Percentiles rank a stretch among this genome's conserved stretches.
Evolutionary conservation across 805 yeast species (phyloP).

Genomic region (Metschnikowia matae): DNA sequence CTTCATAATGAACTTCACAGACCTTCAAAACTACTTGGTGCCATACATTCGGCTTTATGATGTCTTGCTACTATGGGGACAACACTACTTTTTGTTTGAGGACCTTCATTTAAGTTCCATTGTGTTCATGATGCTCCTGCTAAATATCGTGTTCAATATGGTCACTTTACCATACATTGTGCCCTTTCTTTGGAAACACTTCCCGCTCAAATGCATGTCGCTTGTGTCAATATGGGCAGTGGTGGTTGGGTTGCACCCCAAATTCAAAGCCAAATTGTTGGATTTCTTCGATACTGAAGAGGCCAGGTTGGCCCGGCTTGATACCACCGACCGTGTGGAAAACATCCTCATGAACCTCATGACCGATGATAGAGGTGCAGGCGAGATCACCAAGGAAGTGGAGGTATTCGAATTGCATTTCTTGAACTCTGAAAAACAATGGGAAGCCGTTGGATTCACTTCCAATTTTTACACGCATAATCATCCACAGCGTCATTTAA

Average conservation of each 20-base stretch:
- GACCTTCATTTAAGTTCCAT: conserved; percentile 58
- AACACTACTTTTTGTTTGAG: conserved; percentile 58
- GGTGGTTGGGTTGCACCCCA: conserved; percentile 48
- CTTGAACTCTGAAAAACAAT: conserved; percentile 46
- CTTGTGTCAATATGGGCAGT: conserved; percentile 50
- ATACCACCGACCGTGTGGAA: conserved; percentile 49
- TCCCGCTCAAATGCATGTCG: conserved; percentile 26
- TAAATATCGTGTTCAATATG: conserved; percentile 17
- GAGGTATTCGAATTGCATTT: conserved; percentile 69
- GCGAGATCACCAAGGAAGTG: conserved; percentile 24
- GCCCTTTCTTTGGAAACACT: conserved; percentile 25
- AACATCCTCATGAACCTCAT: conserved; percentile 19
- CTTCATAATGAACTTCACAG: conserved; percentile 73
- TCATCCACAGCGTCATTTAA: conserved; percentile 21
- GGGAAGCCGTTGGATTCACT: conserved; percentile 62
- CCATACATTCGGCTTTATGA: conserved; percentile 63
- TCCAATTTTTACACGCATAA: conserved; percentile 51
- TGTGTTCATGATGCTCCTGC: conserved; percentile 40
- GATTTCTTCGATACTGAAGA: conserved; percentile 57
- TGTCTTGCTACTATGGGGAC: conserved; percentile 43
- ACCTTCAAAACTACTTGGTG: conserved; percentile 76
- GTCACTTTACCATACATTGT: conserved; percentile 28
- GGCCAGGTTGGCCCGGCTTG: conserved; percentile 49
- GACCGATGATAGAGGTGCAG: conserved; percentile 9
- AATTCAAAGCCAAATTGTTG: conserved; percentile 43